Evolutionary conservation across 441 rosid genomes (phyloP).

Genomic region (Eruca vesicaria): DNA sequence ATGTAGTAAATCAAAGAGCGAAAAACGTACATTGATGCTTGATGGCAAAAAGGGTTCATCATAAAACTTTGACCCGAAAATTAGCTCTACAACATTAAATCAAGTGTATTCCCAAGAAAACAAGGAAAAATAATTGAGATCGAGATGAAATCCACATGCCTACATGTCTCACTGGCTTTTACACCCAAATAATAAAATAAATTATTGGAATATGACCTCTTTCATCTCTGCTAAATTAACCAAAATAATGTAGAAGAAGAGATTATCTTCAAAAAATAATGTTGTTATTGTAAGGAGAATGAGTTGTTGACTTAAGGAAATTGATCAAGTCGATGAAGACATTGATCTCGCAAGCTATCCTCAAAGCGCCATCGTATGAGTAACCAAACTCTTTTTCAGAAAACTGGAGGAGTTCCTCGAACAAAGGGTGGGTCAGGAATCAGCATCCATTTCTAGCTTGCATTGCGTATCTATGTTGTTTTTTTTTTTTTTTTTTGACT

Average conservation of each 20-base stretch:
- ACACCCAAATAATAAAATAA: background rate
- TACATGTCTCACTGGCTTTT: background rate
- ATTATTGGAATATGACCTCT: background rate
- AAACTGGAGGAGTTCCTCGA: conserved; percentile 40
- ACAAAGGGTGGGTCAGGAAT: conserved; percentile 44
- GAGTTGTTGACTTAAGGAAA: conserved; percentile 41
- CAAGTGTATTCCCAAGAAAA: background rate
- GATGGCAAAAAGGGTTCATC: background rate
- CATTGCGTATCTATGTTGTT: conserved; percentile 38
- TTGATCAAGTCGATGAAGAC: conserved; percentile 40
- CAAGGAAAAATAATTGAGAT: background rate
- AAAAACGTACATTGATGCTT: background rate
- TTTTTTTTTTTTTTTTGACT: too few species aligned
- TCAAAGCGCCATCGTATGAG: conserved; percentile 46
- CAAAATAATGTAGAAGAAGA: background rate
- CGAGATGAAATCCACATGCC: background rate
- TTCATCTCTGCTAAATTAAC: background rate
- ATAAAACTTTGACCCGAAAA: background rate
- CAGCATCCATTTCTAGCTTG: conserved; percentile 47
- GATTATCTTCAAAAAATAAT: background rate
- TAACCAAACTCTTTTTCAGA: conserved; percentile 44
- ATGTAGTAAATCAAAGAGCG: background rate
- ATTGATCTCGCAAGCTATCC: conserved; percentile 48
- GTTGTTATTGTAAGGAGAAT: conserved; percentile 22
- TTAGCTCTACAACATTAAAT: background rate